Percentiles rank a stretch among this genome's conserved stretches.
Evolutionary conservation across 768 basidiomycete genomes (phyloP).

Genomic region (button mushroom (Agaricus bisporus)): DNA sequence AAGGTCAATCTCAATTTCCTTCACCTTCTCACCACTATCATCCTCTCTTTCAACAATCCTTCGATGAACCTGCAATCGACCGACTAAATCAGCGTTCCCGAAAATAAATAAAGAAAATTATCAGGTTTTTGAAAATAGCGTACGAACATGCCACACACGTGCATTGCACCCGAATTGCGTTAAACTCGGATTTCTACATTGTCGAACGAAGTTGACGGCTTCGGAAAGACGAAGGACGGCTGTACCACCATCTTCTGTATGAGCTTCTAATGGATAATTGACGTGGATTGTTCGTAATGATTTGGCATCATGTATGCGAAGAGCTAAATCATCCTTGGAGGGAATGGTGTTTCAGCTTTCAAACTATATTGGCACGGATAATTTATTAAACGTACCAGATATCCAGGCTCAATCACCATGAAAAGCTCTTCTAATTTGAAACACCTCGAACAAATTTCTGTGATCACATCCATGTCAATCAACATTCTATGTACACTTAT

Average conservation of each 20-base stretch:
- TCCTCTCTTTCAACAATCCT: slow-evolving; percentile 27
- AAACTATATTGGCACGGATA: slow-evolving; percentile 7
- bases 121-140: too few relatives aligned
- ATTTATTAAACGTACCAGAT: slow-evolving; percentile 30
- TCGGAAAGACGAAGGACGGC: slow-evolving; percentile 27
- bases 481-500: slow-evolving; percentile 64
- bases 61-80: slow-evolving; percentile 37
- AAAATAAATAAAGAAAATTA: background rate
- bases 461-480: slow-evolving; percentile 43
- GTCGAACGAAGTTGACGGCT: slow-evolving; percentile 38
- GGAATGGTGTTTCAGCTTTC: background rate
- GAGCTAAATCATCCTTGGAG: slow-evolving; percentile 32
- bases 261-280: slow-evolving; percentile 37
- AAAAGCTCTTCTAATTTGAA: slow-evolving; percentile 55
- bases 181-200: slow-evolving; percentile 43
- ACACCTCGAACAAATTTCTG: slow-evolving; percentile 51
- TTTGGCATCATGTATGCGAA: slow-evolving; percentile 36
- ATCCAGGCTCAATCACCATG: slow-evolving; percentile 42
- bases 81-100: background rate
- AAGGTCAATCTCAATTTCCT: slow-evolving; percentile 31
- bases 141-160: slow-evolving; percentile 61
- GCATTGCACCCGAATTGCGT: slow-evolving; percentile 64
- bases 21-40: slow-evolving; percentile 31
- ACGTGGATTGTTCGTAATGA: slow-evolving; percentile 56
- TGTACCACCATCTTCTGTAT: slow-evolving; percentile 15